These are phyloP conservation scores for Acorus calamus DNA, from an alignment of 106 monocot species.

Conservation along the genomic window DNA sequence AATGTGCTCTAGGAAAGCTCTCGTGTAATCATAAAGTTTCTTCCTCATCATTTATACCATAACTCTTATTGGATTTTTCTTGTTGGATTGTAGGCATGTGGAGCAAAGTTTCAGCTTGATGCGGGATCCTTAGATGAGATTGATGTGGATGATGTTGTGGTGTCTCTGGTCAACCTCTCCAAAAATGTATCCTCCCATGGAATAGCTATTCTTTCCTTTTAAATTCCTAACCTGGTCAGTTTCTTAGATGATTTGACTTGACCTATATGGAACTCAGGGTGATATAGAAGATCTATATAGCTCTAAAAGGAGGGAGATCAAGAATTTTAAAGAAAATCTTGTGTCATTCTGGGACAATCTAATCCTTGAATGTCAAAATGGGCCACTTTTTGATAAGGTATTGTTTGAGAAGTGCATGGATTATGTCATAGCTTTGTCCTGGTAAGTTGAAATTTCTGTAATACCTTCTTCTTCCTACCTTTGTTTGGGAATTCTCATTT, in stretches of 20 bases:
- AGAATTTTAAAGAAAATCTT: constrained; percentile 86
- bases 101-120: constrained; percentile 77
- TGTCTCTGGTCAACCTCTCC: constrained; percentile 68
- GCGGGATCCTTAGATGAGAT: constrained; percentile 48
- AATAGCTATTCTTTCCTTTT: neutral
- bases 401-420: constrained; percentile 91
- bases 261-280: constrained; percentile 39
- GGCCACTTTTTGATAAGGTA: constrained; percentile 80
- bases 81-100: constrained; percentile 56
- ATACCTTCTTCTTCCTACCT: too few species aligned
- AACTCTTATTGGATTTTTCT: neutral
- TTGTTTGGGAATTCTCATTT: neutral
- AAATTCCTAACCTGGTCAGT: neutral
- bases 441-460: constrained; percentile 26
- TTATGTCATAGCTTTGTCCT: constrained; percentile 87
- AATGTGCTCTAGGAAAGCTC: neutral
- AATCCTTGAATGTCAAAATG: constrained; percentile 93
- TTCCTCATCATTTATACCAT: neutral
- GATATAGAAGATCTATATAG: constrained; percentile 64
- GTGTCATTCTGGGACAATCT: constrained; percentile 71
- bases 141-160: constrained; percentile 80
- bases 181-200: constrained; percentile 49
- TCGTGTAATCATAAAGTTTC: neutral
- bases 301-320: constrained; percentile 81
- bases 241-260: constrained; percentile 17